Evolutionary conservation across 176 grass and related monocot genomes (phyloP).

Genomic region (Thalia dealbata): DNA sequence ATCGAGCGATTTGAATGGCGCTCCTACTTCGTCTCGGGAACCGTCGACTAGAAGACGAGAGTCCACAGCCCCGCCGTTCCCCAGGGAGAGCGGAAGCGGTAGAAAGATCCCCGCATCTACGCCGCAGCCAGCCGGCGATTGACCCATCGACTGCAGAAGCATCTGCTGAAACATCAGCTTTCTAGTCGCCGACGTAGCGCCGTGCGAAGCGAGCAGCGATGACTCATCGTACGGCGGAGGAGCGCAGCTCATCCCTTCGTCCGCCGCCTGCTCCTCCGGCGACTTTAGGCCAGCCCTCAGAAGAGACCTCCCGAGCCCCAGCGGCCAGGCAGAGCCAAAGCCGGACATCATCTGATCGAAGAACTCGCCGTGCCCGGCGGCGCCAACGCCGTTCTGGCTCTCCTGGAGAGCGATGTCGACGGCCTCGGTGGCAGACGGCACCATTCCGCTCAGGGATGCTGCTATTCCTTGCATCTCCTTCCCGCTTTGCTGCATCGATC

Average conservation of each 20-base stretch:
- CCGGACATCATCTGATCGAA: conserved; percentile 85
- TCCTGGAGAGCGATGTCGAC: conserved; percentile 9
- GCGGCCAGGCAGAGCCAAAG: conserved; percentile 48
- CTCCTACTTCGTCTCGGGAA: conserved; percentile 49
- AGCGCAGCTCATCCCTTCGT: neutral
- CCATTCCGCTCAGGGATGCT: neutral
- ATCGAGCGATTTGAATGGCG: conserved; percentile 72
- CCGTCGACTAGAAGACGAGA: neutral
- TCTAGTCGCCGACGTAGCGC: conserved; percentile 22
- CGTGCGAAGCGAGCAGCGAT: conserved; percentile 42
- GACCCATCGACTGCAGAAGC: conserved; percentile 26
- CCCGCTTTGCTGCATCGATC: conserved; percentile 18
- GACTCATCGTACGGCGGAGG: conserved; percentile 49
- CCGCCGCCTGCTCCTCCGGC: conserved; percentile 17
- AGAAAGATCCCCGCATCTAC: conserved; percentile 9
- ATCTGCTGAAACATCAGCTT: conserved; percentile 59
- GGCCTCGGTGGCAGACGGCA: neutral
- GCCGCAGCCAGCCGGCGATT: conserved; percentile 14
- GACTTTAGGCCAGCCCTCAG: conserved; percentile 30
- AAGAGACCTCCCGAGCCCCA: conserved; percentile 49
- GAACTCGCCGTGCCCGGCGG: conserved; percentile 60
- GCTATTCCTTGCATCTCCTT: conserved; percentile 23
- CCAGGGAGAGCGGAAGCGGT: conserved; percentile 7
- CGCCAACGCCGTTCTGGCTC: conserved; percentile 4
- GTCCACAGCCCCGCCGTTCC: conserved; percentile 24